Evolutionary conservation across 345 rosid genomes (phyloP), one percentile per base, ranked within the genome.

Genomic region (Alliaria petiolata): DNA sequence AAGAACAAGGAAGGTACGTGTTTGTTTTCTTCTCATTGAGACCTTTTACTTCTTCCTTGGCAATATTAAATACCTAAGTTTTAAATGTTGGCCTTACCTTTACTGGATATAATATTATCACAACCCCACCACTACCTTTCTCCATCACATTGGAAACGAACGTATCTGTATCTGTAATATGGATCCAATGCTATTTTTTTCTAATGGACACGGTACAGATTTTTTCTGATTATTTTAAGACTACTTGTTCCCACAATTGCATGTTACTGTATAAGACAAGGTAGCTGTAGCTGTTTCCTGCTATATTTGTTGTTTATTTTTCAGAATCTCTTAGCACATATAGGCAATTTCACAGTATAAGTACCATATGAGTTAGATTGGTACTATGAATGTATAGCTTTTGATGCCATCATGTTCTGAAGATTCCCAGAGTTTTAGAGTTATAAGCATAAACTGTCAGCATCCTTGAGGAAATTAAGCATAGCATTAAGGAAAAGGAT

Each of bases 251-350:
- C 53, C 40, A 30, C 5, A 1, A 43, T 16, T 62, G 67, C 39
- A 62, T 62, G 38, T 61, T 61, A 61, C 49, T 22, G 6, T 50
- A 49, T 25, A 25, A 28, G 57, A 60, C 39, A 62, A 62, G 26
- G 38, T 19, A 62, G 53, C 39, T 30, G 38, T 61, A 61, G 50
- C 22, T 60, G 65, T 60, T 42, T 60, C 50, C 50, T 60, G 26
- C 65, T 40, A 38, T 38, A 59, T 60, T 8, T 8, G 19, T 60
- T 39, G 20, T 59, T 42, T 60, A 26, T 14, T 60, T 25, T 25
- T n/a, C 22, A 40, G 65, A 40, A 60, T 42, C 13, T 9, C 34
- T 31, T 28, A 52, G 19, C 36, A 28, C 25, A 51, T 51, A 51
- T 9, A 25, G 16, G 28, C 5, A 26, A 14, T 26, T 52, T 50